phyloP scores from a whole-genome alignment of 768 basidiomycete species.

The Hebeloma cylindrosporum region DNA sequence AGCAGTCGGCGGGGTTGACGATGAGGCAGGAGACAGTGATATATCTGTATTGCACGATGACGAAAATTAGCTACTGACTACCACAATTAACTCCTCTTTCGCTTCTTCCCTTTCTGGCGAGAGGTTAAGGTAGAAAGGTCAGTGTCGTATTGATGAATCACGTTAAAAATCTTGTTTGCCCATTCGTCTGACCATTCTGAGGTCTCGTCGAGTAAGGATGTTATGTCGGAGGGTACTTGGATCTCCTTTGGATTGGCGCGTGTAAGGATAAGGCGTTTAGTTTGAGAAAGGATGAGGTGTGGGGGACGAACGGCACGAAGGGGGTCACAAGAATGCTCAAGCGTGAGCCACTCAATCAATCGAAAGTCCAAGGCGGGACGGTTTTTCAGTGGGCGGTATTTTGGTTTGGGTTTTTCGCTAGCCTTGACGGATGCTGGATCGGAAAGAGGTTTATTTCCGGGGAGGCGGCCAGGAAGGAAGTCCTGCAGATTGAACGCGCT shows the following conservation, averaged over 20 bases:
- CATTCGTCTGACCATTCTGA: constrained; percentile 25
- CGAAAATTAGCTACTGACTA: no score
- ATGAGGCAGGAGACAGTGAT: neutral
- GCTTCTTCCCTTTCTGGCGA: neutral
- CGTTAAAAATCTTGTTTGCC: constrained; percentile 10
- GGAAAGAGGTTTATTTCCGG: no score
- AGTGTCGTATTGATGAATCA: constrained; percentile 13
- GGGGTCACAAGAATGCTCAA: constrained; percentile 12
- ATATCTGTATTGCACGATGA: no score
- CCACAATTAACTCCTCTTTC: no score
- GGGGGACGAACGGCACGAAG: constrained; percentile 13
- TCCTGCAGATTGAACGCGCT: no score
- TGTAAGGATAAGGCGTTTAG: constrained; percentile 12
- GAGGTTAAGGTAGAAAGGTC: neutral
- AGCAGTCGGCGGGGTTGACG: no score
- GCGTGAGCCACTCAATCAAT: constrained; percentile 18
- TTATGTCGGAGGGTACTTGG: constrained; percentile 6
- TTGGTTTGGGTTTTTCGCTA: neutral
- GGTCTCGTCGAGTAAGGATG: constrained; percentile 15
- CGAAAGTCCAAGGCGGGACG: constrained; percentile 10
- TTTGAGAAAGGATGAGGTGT: constrained; percentile 18
- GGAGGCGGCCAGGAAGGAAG: no score
- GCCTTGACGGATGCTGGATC: no score
- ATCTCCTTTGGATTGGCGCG: constrained; percentile 9
- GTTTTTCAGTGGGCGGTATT: constrained; percentile 1